Conservation (phyloP, 1,284 basidiomycete genomes). For the Heterobasidion irregulare region DNA sequence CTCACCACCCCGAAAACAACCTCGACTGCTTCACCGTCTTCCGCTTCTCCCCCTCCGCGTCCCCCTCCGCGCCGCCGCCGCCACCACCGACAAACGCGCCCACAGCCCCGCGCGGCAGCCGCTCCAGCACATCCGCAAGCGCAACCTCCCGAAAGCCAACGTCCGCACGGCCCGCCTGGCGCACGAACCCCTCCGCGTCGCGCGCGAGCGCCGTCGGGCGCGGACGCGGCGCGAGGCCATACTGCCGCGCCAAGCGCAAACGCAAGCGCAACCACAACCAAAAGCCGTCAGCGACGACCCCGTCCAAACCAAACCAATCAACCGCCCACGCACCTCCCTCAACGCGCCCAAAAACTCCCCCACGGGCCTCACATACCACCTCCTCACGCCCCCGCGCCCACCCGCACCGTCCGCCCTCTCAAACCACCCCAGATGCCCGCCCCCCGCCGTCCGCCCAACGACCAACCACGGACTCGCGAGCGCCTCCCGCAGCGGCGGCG, state of each 20-base stretch:
- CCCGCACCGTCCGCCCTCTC: conserved; percentile 1
- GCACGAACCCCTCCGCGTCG: not conserved
- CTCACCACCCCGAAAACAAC: not conserved
- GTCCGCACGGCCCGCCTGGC: not conserved
- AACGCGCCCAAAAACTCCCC: conserved; percentile 16
- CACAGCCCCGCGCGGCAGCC: too few relatives aligned
- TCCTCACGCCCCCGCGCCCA: conserved; percentile 9
- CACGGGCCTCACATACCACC: conserved; percentile 20
- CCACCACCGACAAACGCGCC: too few relatives aligned
- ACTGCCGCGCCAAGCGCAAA: too few relatives aligned
- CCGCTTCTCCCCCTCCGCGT: too few relatives aligned
- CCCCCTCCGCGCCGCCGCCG: too few relatives aligned
- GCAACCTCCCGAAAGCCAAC: not conserved
- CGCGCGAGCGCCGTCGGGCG: too few relatives aligned
- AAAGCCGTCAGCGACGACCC: too few relatives aligned
- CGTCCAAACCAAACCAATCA: too few relatives aligned
- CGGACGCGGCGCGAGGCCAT: not conserved
- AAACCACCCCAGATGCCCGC: conserved; percentile 22
- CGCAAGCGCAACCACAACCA: too few relatives aligned
- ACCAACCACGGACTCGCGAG: conserved; percentile 14
- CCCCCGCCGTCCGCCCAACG: conserved; percentile 15
- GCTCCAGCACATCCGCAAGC: not conserved
- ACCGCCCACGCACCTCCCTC: conserved; percentile 3
- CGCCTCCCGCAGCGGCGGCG: conserved; percentile 11
- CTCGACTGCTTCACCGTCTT: too few relatives aligned